Evolutionary conservation across 495 filamentous ascomycete species (phyloP).

Genomic region (Talaromyces borbonicus): DNA sequence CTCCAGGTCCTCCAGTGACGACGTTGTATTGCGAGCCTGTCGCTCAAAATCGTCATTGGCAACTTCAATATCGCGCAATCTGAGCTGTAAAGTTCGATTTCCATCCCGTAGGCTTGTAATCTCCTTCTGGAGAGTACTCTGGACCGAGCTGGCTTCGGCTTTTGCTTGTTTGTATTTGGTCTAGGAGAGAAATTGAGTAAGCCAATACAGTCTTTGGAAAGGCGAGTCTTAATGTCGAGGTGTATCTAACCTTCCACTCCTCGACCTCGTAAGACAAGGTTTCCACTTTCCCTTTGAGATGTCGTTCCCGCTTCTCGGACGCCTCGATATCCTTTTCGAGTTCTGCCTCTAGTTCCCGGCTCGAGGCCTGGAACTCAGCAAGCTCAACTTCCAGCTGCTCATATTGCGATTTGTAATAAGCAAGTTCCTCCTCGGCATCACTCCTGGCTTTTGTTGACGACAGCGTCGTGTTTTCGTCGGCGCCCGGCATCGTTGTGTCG

Average conservation of each 20-base stretch:
- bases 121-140: slow-evolving; percentile 87
- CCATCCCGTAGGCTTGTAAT: slow-evolving; percentile 81
- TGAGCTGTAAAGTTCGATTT: slow-evolving; percentile 71
- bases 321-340: slow-evolving; percentile 94
- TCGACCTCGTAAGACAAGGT: slow-evolving; percentile 78
- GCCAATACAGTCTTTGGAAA: not conserved
- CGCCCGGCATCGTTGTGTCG: slow-evolving; percentile 34
- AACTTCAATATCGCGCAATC: slow-evolving; percentile 88
- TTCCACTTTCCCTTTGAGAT: slow-evolving; percentile 79
- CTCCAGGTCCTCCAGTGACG: slow-evolving; percentile 92
- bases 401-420: slow-evolving; percentile 94
- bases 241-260: slow-evolving; percentile 99
- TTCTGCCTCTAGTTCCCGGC: slow-evolving; percentile 87
- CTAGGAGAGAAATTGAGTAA: slow-evolving; percentile 32
- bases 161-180: slow-evolving; percentile 96
- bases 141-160: slow-evolving; percentile 68
- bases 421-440: slow-evolving; percentile 59
- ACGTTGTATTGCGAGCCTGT: slow-evolving; percentile 85
- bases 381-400: slow-evolving; percentile 86
- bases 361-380: slow-evolving; percentile 87
- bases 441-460: slow-evolving; percentile 50
- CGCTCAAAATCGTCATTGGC: slow-evolving; percentile 97
- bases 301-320: slow-evolving; percentile 83
- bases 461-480: slow-evolving; percentile 46
- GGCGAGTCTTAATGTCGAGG: not conserved